Conservation (phyloP, 805 yeast species). For the Brettanomyces bruxellensis region DNA sequence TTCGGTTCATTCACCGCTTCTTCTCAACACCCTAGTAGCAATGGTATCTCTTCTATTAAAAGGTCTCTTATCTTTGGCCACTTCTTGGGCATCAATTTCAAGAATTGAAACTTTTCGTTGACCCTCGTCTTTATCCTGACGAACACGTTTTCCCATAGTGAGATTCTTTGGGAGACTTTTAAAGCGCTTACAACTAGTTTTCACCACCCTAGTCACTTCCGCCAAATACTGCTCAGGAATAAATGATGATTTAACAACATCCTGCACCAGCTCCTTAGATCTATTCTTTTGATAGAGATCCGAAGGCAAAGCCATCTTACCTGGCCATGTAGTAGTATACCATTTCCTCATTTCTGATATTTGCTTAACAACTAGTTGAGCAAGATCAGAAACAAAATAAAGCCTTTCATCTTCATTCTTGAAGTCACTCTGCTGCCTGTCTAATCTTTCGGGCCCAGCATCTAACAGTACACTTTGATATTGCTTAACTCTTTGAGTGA, state of each 20-base stretch:
- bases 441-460: conserved; percentile 20
- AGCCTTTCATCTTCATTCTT: conserved; percentile 26
- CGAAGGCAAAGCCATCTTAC: conserved; percentile 57
- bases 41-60: background rate
- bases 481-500: conserved; percentile 73
- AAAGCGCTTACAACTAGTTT: conserved; percentile 6
- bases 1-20: background rate
- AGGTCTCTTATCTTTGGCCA: no score
- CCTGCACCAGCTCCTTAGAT: conserved; percentile 48
- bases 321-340: conserved; percentile 77
- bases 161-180: background rate
- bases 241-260: conserved; percentile 43
- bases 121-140: background rate
- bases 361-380: conserved; percentile 57
- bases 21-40: background rate
- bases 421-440: no score
- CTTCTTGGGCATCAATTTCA: no score
- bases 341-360: conserved; percentile 51
- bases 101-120: no score
- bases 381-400: conserved; percentile 63
- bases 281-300: conserved; percentile 62
- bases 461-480: conserved; percentile 49
- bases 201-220: conserved; percentile 3
- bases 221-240: conserved; percentile 32
- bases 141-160: background rate